Percentiles rank a stretch among this genome's conserved stretches.
Conservation (phyloP, 2,329 filamentous ascomycete genomes). For the Pseudogymnoascus sp. region DNA sequence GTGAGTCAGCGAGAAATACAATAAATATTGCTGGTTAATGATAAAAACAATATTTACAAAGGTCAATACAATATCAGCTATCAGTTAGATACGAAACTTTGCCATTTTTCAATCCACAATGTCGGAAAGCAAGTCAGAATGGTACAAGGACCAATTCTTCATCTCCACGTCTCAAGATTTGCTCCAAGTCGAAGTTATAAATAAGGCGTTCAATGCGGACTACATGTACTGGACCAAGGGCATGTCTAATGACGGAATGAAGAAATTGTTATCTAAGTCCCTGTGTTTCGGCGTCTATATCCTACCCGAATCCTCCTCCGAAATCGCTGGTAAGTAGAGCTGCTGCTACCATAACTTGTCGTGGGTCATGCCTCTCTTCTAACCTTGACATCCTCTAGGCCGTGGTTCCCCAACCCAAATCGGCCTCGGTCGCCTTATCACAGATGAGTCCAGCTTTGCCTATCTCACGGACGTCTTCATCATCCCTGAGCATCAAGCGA, state of each 20-base stretch:
- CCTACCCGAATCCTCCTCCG: conserved; percentile 23
- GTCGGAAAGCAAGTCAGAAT: conserved; percentile 23
- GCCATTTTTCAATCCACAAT: neutral
- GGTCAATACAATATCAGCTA: neutral
- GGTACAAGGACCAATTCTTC: conserved; percentile 47
- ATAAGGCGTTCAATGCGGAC: conserved; percentile 46
- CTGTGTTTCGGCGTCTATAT: conserved; percentile 52
- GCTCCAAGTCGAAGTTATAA: conserved; percentile 46
- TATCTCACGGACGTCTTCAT: conserved; percentile 65
- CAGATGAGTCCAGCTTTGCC: conserved; percentile 60
- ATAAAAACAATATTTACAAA: neutral
- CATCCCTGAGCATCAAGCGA: conserved; percentile 47
- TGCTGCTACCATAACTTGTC: conserved; percentile 13
- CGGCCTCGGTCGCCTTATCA: conserved; percentile 54
- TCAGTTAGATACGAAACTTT: neutral
- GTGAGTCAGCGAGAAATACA: neutral
- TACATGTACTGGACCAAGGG: conserved; percentile 54
- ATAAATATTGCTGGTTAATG: neutral
- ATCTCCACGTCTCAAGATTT: conserved; percentile 52
- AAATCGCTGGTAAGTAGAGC: conserved; percentile 22
- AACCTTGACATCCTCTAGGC: neutral
- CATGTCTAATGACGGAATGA: conserved; percentile 40
- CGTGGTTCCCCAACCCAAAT: conserved; percentile 31
- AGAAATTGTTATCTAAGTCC: conserved; percentile 46
- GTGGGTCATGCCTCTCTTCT: conserved; percentile 2